A percentile compares a stretch with the other conserved stretches of the same genome.
These are phyloP conservation scores for Penicillium sp. DNA, from an alignment of 2,329 filamentous ascomycete species.

Conservation along the genomic window DNA sequence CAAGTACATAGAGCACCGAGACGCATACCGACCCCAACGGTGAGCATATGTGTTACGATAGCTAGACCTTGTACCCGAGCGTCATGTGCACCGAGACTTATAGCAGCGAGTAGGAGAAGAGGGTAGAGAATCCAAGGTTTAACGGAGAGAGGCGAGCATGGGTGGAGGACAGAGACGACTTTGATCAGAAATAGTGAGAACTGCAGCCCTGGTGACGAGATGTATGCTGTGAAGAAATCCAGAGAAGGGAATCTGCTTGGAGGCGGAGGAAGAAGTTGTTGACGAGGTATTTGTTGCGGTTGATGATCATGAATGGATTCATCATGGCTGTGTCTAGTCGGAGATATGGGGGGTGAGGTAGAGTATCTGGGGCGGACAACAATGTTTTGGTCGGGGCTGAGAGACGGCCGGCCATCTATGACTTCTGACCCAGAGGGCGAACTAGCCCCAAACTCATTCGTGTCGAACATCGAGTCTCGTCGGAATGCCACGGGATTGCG, in stretches of 20 bases:
- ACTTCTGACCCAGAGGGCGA: conserved; percentile 16
- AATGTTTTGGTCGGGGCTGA: conserved; percentile 32
- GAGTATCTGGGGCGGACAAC: conserved; percentile 34
- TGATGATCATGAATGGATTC: conserved; percentile 2
- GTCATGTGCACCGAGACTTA: conserved; percentile 55
- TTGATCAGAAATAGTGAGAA: conserved; percentile 68
- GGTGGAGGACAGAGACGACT: conserved; percentile 61
- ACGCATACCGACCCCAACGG: conserved; percentile 44
- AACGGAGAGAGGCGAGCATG: conserved; percentile 72
- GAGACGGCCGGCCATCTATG: conserved; percentile 18
- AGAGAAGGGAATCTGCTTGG: conserved; percentile 32
- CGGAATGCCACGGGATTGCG: conserved; percentile 23
- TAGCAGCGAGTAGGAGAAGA: conserved; percentile 65
- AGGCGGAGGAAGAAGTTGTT: conserved; percentile 46
- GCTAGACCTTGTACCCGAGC: conserved; percentile 42
- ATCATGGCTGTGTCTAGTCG: conserved; percentile 18
- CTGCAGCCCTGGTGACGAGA: conserved; percentile 49
- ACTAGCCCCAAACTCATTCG: conserved; percentile 15
- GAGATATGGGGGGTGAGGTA: conserved; percentile 26
- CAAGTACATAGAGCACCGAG: conserved; percentile 35
- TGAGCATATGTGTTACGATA: conserved; percentile 48
- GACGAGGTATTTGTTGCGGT: conserved; percentile 17
- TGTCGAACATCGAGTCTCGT: conserved; percentile 29
- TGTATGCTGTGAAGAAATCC: conserved; percentile 20
- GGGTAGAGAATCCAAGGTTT: conserved; percentile 65